These are phyloP conservation scores for Kodamaea plutei DNA, from an alignment of 1,139 yeast species.

Conservation along the genomic window DNA sequence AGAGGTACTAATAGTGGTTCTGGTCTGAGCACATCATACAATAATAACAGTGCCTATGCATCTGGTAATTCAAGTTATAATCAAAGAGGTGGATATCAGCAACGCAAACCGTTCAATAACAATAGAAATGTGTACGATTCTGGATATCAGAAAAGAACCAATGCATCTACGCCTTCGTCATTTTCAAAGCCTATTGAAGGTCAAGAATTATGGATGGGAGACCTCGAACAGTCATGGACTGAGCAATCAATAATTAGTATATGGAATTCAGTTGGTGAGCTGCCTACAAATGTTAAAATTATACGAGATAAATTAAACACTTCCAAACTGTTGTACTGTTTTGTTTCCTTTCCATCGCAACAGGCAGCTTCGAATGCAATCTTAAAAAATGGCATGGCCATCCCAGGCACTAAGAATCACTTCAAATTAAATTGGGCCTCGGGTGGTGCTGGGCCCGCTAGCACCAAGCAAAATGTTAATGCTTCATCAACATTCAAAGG, in stretches of 20 bases:
- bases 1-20: too few species aligned
- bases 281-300: slow-evolving; percentile 34
- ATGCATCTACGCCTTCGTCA: too few species aligned
- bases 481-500: background rate
- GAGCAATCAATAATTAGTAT: slow-evolving; percentile 62
- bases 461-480: background rate
- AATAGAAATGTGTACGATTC: too few species aligned
- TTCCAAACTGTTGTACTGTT: slow-evolving; percentile 63
- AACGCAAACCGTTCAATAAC: too few species aligned
- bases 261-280: slow-evolving; percentile 51
- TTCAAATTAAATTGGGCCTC: slow-evolving; percentile 87
- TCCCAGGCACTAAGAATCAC: slow-evolving; percentile 54
- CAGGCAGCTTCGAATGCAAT: slow-evolving; percentile 70
- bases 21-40: too few species aligned
- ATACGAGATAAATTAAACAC: slow-evolving; percentile 40
- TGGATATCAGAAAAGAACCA: too few species aligned
- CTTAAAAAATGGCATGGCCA: slow-evolving; percentile 60
- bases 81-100: too few species aligned
- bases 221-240: slow-evolving; percentile 81
- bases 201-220: slow-evolving; percentile 85
- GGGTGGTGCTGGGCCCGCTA: slow-evolving; percentile 8
- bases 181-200: slow-evolving; percentile 5
- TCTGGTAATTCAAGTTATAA: too few species aligned
- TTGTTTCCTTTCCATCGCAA: slow-evolving; percentile 70
- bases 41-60: too few species aligned